phyloP scores from a whole-genome alignment of 1,284 basidiomycete genomes.

The Agroathelia rolfsii region DNA sequence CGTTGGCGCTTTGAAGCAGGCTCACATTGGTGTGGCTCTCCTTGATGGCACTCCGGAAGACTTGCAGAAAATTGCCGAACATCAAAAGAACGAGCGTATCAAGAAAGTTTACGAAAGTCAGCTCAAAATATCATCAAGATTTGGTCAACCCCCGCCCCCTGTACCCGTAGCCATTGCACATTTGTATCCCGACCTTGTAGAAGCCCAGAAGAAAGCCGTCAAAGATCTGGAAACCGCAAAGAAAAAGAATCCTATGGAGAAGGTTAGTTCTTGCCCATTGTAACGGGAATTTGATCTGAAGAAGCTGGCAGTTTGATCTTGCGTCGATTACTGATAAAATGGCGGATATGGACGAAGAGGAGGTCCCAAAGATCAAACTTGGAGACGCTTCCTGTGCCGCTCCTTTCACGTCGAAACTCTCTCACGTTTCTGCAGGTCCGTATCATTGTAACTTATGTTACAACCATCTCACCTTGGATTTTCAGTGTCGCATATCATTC shows the following conservation, averaged over 20 bases:
- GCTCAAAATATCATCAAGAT: constrained; percentile 77
- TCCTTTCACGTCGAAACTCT: constrained; percentile 92
- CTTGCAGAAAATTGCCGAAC: constrained; percentile 86
- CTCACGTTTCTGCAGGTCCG: constrained; percentile 86
- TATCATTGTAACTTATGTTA: constrained; percentile 11
- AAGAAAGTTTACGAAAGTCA: constrained; percentile 97
- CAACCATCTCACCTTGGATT: constrained; percentile 9
- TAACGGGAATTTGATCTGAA: constrained; percentile 2
- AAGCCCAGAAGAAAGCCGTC: constrained; percentile 74
- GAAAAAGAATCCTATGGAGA: constrained; percentile 82
- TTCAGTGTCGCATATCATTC: constrained; percentile 86
- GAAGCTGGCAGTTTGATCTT: constrained; percentile 66
- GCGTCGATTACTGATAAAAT: constrained; percentile 81
- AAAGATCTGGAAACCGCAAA: constrained; percentile 54
- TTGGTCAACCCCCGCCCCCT: constrained; percentile 86
- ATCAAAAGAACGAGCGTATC: constrained; percentile 78
- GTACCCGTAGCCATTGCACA: constrained; percentile 79
- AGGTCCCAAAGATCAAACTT: constrained; percentile 93
- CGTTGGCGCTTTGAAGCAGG: constrained; percentile 96
- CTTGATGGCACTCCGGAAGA: constrained; percentile 88
- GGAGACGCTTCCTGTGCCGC: constrained; percentile 95
- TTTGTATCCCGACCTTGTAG: constrained; percentile 82
- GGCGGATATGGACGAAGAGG: constrained; percentile 87
- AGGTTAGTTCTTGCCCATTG: constrained; percentile 36
- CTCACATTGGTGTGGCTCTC: constrained; percentile 92